Conservation (phyloP, 768 basidiomycete genomes). For the button mushroom (Agaricus bisporus) region DNA sequence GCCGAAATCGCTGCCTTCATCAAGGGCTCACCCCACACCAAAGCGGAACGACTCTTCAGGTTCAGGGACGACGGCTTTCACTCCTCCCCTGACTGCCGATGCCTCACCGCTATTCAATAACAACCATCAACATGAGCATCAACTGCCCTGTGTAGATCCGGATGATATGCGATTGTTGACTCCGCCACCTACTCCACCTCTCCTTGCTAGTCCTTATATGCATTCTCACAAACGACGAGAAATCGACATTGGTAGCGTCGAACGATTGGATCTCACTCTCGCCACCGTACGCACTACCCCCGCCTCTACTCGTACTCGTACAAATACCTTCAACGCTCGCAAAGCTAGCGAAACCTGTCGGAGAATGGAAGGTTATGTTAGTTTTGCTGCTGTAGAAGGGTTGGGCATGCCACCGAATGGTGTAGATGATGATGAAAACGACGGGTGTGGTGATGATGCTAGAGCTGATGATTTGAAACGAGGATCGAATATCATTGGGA, state of each 20-base stretch:
- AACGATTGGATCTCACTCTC: not conserved
- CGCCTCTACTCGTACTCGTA: not conserved
- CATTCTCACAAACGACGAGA: not conserved
- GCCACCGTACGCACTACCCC: not conserved
- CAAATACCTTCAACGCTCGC: slow-evolving; percentile 16
- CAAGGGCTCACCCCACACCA: not conserved
- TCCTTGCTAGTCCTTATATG: slow-evolving; percentile 1
- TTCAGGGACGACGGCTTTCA: slow-evolving; percentile 5
- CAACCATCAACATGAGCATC: not conserved
- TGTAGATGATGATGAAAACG: slow-evolving; percentile 13
- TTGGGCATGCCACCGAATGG: slow-evolving; percentile 18
- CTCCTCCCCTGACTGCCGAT: slow-evolving; percentile 14
- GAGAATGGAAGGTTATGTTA: slow-evolving; percentile 20
- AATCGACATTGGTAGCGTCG: not conserved
- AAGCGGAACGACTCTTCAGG: not conserved
- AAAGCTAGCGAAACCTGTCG: slow-evolving; percentile 18
- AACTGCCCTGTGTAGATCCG: slow-evolving; percentile 1
- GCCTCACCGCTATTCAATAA: slow-evolving; percentile 9
- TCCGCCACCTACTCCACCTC: slow-evolving; percentile 13
- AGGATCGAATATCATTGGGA: slow-evolving; percentile 11
- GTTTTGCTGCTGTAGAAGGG: slow-evolving; percentile 19
- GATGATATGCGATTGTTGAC: slow-evolving; percentile 12
- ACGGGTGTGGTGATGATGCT: slow-evolving; percentile 1
- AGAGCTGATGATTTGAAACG: not conserved
- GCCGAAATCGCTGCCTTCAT: not conserved